Conservation (phyloP, 1,139 yeast genomes). For the Yamadazyma atmosphaerica region DNA sequence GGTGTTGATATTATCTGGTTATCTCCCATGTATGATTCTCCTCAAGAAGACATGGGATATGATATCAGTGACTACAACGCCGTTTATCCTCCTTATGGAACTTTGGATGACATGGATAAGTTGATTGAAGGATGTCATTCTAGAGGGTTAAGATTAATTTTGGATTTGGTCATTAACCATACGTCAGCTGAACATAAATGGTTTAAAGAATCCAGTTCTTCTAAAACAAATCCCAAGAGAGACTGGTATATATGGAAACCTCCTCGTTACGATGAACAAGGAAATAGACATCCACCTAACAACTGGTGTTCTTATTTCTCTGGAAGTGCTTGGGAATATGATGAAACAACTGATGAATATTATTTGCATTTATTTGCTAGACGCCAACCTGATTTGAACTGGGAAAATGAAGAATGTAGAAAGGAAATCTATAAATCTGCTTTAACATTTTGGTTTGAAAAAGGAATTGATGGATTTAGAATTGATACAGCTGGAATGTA, state of each 20-base stretch:
- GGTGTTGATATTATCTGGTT: conserved; percentile 60
- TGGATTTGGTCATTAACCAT: conserved; percentile 62
- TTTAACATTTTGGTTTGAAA: conserved; percentile 54
- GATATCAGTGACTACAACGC: conserved; percentile 57
- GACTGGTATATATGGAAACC: conserved; percentile 65
- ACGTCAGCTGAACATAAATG: conserved; percentile 57
- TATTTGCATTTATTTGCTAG: conserved; percentile 54
- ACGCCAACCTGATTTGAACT: conserved; percentile 60
- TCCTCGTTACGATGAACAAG: conserved; percentile 40
- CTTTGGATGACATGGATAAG: conserved; percentile 50
- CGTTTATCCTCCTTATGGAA: conserved; percentile 54
- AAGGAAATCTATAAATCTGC: conserved; percentile 53
- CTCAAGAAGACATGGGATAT: conserved; percentile 66
- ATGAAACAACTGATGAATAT: conserved; percentile 53
- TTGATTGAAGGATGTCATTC: conserved; percentile 49
- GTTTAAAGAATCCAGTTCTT: conserved; percentile 57
- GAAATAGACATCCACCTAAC: conserved; percentile 55
- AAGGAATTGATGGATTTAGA: conserved; percentile 62
- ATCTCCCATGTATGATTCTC: conserved; percentile 60
- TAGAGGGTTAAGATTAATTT: conserved; percentile 52
- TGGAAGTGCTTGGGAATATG: conserved; percentile 60
- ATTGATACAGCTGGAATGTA: conserved; percentile 58
- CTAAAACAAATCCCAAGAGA: conserved; percentile 55
- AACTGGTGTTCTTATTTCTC: conserved; percentile 58
- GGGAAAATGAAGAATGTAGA: conserved; percentile 57